These are phyloP conservation scores for Rhizophora apiculata DNA, from an alignment of 345 rosid species.

Conservation along the genomic window DNA sequence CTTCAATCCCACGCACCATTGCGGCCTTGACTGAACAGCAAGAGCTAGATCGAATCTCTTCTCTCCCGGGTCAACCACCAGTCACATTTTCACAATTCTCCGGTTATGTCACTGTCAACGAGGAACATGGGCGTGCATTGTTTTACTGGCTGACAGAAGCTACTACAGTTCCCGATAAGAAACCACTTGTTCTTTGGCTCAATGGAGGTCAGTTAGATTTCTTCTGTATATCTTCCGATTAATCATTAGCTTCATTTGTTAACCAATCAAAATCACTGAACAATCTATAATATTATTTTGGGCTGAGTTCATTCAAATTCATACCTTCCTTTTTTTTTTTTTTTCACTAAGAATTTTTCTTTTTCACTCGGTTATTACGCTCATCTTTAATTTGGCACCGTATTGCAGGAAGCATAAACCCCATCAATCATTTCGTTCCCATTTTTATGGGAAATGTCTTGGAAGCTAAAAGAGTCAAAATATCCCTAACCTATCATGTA, in stretches of 20 bases:
- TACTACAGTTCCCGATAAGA: constrained; percentile 41
- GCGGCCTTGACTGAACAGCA: constrained; percentile 32
- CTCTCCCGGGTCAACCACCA: constrained; percentile 83
- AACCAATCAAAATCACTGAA: not conserved
- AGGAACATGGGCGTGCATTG: constrained; percentile 67
- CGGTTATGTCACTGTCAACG: constrained; percentile 74
- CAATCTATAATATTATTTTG: not conserved
- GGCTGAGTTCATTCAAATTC: too few species aligned
- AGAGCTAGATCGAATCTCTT: constrained; percentile 62
- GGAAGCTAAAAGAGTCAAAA: constrained; percentile 11
- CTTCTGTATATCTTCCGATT: not conserved
- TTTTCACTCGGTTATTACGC: too few species aligned
- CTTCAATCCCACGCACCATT: not conserved
- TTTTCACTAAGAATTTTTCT: too few species aligned
- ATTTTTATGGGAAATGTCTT: not conserved
- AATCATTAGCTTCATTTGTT: not conserved
- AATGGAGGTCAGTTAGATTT: constrained; percentile 66
- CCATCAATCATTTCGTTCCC: too few species aligned
- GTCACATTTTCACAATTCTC: constrained; percentile 76
- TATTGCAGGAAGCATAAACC: too few species aligned
- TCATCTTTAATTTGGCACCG: too few species aligned
- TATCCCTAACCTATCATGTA: constrained; percentile 1
- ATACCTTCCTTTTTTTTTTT: too few species aligned
- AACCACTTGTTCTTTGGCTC: constrained; percentile 96
- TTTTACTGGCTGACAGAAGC: constrained; percentile 92